Conservation (phyloP, 2,329 filamentous ascomycete genomes). For the Chaetoscypha palmicola region DNA sequence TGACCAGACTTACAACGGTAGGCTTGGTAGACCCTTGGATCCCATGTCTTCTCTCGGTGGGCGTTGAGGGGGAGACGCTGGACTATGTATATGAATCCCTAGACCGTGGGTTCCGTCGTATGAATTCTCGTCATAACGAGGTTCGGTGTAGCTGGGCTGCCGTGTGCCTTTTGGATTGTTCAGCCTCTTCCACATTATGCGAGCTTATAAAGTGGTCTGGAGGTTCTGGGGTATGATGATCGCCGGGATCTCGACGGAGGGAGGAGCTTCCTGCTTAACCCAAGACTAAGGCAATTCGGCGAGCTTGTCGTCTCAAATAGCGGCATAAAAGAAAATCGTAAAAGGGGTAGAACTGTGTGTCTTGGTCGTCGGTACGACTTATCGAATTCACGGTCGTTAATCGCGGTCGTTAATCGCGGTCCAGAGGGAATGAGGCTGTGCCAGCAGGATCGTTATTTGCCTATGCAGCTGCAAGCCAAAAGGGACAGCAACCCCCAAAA, state of each 20-base stretch:
- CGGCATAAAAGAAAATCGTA: background rate
- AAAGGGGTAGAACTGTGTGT: background rate
- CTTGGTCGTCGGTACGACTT: background rate
- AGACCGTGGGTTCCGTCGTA: slow-evolving; percentile 34
- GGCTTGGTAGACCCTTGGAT: slow-evolving; percentile 14
- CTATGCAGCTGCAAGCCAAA: background rate
- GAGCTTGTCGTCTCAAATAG: background rate
- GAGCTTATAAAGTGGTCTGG: slow-evolving; percentile 8
- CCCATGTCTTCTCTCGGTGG: slow-evolving; percentile 22
- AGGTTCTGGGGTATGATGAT: slow-evolving; percentile 18
- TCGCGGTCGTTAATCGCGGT: background rate
- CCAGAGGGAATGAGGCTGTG: background rate
- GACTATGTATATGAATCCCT: slow-evolving; percentile 26
- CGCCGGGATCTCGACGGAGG: slow-evolving; percentile 10
- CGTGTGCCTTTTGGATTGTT: slow-evolving; percentile 34
- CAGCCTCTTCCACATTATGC: slow-evolving; percentile 49
- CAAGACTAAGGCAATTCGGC: background rate
- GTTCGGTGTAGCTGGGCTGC: slow-evolving; percentile 37
- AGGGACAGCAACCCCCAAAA: background rate
- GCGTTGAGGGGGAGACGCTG: slow-evolving; percentile 16
- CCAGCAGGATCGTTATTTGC: background rate
- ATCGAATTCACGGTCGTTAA: background rate
- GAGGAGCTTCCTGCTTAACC: background rate
- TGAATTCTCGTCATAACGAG: slow-evolving; percentile 38
- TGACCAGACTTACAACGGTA: slow-evolving; percentile 20